A percentile compares a stretch with the other conserved stretches of the same genome.
phyloP scores from a whole-genome alignment of 352 stramenopile species.

The Phytophthora aleatoria region DNA sequence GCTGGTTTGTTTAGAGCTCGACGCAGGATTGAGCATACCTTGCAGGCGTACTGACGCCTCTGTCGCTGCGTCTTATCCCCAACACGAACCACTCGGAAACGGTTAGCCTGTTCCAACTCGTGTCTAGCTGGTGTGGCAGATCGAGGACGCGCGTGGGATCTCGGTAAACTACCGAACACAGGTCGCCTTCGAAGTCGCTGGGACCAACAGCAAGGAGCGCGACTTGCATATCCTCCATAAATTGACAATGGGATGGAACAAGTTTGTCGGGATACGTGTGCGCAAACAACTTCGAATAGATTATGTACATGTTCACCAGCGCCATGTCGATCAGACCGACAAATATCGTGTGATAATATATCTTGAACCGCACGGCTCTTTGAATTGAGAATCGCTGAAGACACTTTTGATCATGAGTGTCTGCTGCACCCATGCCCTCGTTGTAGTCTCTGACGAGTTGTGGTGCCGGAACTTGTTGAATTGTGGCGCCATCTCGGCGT shows the following conservation, averaged over 20 bases:
- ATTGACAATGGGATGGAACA: neutral
- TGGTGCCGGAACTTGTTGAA: no score
- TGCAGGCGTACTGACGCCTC: neutral
- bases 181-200: neutral
- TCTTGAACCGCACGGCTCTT: neutral
- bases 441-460: no score
- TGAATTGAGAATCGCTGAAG: neutral
- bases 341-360: neutral
- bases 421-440: no score
- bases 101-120: neutral
- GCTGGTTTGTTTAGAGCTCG: neutral
- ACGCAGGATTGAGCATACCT: neutral
- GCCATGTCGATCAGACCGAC: neutral
- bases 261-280: neutral
- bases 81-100: neutral
- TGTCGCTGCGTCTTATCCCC: neutral
- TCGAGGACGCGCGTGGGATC: neutral
- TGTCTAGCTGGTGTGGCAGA: neutral
- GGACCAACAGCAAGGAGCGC: neutral
- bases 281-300: neutral
- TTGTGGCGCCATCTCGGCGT: no score
- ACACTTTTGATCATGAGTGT: no score
- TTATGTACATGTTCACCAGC: neutral
- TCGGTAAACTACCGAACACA: neutral
- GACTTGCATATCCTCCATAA: neutral